Evolutionary conservation across 805 yeast genomes (phyloP).

Genomic region (Helenozyma baotianmanensis): DNA sequence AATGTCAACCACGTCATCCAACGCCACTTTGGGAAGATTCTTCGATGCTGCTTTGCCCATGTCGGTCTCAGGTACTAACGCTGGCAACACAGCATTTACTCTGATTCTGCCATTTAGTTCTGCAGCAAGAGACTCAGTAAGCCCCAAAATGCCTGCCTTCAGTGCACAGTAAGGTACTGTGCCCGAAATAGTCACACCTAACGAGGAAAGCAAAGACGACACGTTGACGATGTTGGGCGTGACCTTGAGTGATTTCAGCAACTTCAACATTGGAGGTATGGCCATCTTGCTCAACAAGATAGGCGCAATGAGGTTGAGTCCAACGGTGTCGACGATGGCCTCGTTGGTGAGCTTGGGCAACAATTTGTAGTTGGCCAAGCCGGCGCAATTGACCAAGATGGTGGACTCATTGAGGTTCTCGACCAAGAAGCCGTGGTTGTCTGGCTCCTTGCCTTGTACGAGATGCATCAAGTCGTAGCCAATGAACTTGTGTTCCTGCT

Average conservation of each 20-base stretch:
- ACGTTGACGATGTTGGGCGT: conserved; percentile 51
- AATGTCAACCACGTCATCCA: conserved; percentile 24
- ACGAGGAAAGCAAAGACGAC: conserved; percentile 57
- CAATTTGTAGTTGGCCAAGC: conserved; percentile 55
- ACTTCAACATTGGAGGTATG: conserved; percentile 45
- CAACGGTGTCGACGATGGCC: conserved; percentile 44
- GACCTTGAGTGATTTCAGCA: conserved; percentile 17
- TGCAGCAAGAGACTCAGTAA: conserved; percentile 52
- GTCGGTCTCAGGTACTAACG: conserved; percentile 59
- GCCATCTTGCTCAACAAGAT: conserved; percentile 54
- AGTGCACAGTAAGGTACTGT: conserved; percentile 64
- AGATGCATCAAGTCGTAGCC: conserved; percentile 3
- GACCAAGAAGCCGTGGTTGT: background rate
- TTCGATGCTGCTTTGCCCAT: conserved; percentile 44
- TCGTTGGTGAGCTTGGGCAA: conserved; percentile 38
- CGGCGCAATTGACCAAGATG: conserved; percentile 62
- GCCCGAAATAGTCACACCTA: conserved; percentile 42
- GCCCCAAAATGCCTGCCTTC: conserved; percentile 65
- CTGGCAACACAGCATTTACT: conserved; percentile 67
- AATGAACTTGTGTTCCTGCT: conserved; percentile 4
- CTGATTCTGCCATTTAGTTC: conserved; percentile 57
- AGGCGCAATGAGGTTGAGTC: conserved; percentile 57
- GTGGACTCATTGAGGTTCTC: conserved; percentile 22
- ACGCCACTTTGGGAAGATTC: conserved; percentile 18
- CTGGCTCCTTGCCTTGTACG: background rate